These are phyloP conservation scores for Nicotiana tomentosiformis DNA, from an alignment of 257 asterid species.

Conservation along the genomic window DNA sequence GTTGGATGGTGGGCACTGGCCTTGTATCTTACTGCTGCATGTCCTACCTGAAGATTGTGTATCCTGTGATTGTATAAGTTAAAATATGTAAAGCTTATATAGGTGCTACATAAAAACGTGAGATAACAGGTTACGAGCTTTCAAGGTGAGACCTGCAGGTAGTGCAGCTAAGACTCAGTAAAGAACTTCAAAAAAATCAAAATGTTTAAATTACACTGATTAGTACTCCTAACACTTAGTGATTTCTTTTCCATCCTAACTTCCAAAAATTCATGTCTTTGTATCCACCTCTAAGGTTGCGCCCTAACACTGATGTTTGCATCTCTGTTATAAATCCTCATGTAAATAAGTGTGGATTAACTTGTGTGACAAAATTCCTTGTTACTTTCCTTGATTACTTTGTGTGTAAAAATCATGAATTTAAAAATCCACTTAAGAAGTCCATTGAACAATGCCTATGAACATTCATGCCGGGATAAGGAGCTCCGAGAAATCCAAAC, in stretches of 20 bases:
- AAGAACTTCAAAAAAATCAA: neutral
- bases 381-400: neutral
- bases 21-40: conserved; percentile 5
- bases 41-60: neutral
- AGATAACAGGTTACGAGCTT: neutral
- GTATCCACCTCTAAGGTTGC: neutral
- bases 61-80: neutral
- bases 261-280: neutral
- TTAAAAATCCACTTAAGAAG: too few relatives aligned
- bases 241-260: neutral
- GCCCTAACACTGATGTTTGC: neutral
- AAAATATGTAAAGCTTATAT: neutral
- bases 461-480: neutral
- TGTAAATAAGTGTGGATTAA: neutral
- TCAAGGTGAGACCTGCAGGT: neutral
- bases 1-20: conserved; percentile 26
- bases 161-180: neutral
- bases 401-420: neutral
- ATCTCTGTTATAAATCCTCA: neutral
- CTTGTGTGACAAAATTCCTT: neutral
- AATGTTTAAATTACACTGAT: neutral
- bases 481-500: neutral
- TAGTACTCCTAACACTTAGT: neutral
- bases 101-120: neutral
- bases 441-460: neutral